Evolutionary conservation across 2,329 filamentous ascomycete genomes (phyloP), one percentile per base, ranked within the genome.

Genomic region (Hansfordia pulvinata): DNA sequence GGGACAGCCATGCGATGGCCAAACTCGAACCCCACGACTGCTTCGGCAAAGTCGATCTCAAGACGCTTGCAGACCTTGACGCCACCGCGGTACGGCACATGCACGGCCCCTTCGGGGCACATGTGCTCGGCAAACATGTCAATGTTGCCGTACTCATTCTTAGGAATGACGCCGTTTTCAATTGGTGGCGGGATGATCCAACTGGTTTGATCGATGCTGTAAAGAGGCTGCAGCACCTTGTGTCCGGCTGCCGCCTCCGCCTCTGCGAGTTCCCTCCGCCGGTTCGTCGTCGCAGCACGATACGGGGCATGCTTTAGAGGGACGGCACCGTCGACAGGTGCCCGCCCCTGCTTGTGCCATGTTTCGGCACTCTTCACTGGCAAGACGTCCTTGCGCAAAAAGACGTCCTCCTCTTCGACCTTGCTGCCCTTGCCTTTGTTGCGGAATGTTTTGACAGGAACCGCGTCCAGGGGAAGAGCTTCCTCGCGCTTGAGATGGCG

Each of bases 331-430:
- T 62, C 44, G 15, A 69, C 65, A 3, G 90, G 74, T 15, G 75
- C 77, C 8, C 88, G 71, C 0, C 90, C 90, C 58, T 94, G 88
- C 48, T 94, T 94, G 48, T 96, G 90, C 90, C 90, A 98, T 2
- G 83, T 93, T 48, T 98, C 90, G 2, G 81, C 79, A 16, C 83
- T 92, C 50, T 93, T 86, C 48, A 92, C 93, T 20, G 69, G 64
- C 3, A 86, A 72, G 1, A 96, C 73, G 37, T 96, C 86, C 28
- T 69, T 67, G 18, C 88, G 75, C 1, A 65, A 65, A 45, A 74
- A 96, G 0, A 96, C 84, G 1, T 82, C 75, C 46, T 93, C 84
- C 31, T 81, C 70, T 23, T 77, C 78, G 3, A 67, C 55, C 24
- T 76, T 78, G 23, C 73, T 71, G 10, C 76, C 79, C 50, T 88